Base-by-base conservation (phyloP, 352 stramenopile species). In the Globisporangium splendens region DNA sequence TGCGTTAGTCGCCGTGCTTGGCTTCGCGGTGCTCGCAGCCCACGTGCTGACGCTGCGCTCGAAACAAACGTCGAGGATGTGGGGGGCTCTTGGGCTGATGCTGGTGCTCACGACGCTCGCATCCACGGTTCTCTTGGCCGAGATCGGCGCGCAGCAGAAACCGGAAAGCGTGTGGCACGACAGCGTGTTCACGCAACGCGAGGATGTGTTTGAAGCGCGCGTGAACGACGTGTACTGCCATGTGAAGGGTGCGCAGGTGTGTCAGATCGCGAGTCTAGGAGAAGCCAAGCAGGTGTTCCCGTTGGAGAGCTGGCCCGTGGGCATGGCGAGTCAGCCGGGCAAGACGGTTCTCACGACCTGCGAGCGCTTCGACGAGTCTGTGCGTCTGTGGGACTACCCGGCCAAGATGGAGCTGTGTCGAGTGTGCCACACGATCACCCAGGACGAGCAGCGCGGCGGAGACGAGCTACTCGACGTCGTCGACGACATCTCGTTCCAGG, bases 161-260 rank as follows among this genome's bases (percentile, higher is more conserved):
- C 58, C 62, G 2, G 59, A 72, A n/a, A 75, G 59, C 1, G 51
- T 66, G 1, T 82, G 73, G 73, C 63, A 41, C 13, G 46, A 70
- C 4, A 62, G 65, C 8, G 42, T 42, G 13, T 70, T 73, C 46
- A 54, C 54, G 1, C 49, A 68, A 15, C 50, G 60, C 46, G 73
- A 82, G 42, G 52, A 56, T 22, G 33, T 66, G 8, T 75, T 76
- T 46, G 73, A 79, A 35, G 55, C 50, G 18, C 66, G 61, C 13
- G 57, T 80, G 39, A 80, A 83, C 63, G 70, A 78, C 51, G 62
- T 80, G 5, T 83, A 77, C 56, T 82, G 73, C 49, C 70, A 79
- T 44, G 62, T 68, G 15, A 79, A 79, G 42, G 73, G 73, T 7
- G 54, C 68, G 46, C 70, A 79, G 43, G 55, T 83, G 48, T 80